Conservation (phyloP, 2,329 filamentous ascomycete genomes). For the Gliomastix tumulicola region DNA sequence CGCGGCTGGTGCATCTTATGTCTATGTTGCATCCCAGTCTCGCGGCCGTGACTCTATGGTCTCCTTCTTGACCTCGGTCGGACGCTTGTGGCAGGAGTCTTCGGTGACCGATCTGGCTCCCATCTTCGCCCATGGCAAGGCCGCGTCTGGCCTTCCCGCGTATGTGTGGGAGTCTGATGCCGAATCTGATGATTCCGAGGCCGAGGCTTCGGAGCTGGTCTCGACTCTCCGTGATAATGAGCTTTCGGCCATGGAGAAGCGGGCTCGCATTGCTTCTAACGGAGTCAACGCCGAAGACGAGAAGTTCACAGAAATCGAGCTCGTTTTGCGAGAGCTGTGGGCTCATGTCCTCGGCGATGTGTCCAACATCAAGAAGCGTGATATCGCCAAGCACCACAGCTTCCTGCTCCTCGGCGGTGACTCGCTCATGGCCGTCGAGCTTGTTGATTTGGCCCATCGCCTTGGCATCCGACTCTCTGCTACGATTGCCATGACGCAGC, state of each 20-base stretch:
- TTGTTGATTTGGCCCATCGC: conserved; percentile 3
- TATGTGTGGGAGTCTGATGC: not conserved
- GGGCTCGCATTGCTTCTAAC: not conserved
- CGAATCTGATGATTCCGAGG: not conserved
- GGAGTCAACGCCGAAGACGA: not conserved
- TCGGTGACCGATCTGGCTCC: not conserved
- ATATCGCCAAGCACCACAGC: not conserved
- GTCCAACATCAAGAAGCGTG: not conserved
- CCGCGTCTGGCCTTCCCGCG: not conserved
- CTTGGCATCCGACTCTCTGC: conserved; percentile 3
- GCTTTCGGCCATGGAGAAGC: not conserved
- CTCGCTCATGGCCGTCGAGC: conserved; percentile 1
- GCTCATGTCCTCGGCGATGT: conserved; percentile 3
- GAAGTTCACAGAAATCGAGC: conserved; percentile 4
- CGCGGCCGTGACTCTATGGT: conserved; percentile 1
- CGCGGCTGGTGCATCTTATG: not conserved
- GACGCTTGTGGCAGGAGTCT: not conserved
- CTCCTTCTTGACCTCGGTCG: not conserved
- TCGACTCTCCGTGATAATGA: not conserved
- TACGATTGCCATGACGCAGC: not conserved
- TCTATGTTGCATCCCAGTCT: conserved; percentile 1
- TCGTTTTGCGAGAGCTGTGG: conserved; percentile 5
- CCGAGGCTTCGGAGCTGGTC: not conserved
- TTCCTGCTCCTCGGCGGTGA: conserved; percentile 1
- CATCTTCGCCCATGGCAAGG: not conserved